phyloP scores from a whole-genome alignment of 1,139 yeast species.

The Hanseniaspora uvarum region DNA sequence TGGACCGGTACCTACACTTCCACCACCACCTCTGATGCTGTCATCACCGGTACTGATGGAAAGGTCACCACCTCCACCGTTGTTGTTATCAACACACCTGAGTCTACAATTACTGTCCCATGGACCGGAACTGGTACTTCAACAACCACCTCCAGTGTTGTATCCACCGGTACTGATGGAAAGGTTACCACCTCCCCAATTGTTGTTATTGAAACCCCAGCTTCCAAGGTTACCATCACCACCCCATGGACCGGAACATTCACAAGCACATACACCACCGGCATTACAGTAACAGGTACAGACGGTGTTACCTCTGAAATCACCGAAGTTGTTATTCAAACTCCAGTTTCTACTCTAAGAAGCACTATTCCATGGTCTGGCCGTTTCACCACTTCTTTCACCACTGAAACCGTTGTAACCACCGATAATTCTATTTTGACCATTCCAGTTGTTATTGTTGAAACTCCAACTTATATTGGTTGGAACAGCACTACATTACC shows the following conservation, averaged over 20 bases:
- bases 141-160: background rate
- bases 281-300: constrained; percentile 14
- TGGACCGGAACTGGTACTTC: constrained; percentile 18
- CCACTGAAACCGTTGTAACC: background rate
- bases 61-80: background rate
- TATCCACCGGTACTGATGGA: constrained; percentile 14
- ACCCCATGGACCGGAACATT: constrained; percentile 17
- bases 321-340: background rate
- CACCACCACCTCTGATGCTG: no score
- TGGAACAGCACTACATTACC: background rate
- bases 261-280: constrained; percentile 18
- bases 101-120: constrained; percentile 13
- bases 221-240: constrained; percentile 1
- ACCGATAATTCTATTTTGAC: no score
- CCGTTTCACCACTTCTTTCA: background rate
- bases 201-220: constrained; percentile 19
- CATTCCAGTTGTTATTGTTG: background rate
- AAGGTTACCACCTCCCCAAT: background rate
- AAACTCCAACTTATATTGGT: background rate
- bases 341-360: background rate
- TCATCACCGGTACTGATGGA: no score
- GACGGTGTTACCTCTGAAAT: constrained; percentile 13
- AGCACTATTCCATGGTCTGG: background rate
- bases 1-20: background rate
- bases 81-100: background rate